These are phyloP conservation scores for Penicillium sp. DNA, from an alignment of 2,329 filamentous ascomycete genomes.

Conservation along the genomic window DNA sequence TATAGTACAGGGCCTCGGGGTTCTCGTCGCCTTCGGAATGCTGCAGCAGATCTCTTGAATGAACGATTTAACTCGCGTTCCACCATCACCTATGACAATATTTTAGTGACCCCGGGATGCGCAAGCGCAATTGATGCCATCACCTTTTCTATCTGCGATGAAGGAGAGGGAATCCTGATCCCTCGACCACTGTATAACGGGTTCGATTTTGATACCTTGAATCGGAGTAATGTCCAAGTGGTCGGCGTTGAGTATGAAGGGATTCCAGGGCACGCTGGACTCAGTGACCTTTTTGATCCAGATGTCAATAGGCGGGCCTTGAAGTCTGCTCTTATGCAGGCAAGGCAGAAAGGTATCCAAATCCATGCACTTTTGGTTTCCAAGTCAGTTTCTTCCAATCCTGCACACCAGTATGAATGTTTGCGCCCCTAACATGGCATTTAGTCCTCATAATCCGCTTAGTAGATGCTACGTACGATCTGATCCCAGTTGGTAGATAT, in stretches of 20 bases:
- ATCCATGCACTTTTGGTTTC: conserved; percentile 1
- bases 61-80: conserved; percentile 19
- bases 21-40: conserved; percentile 28
- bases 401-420: neutral
- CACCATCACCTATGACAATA: conserved; percentile 22
- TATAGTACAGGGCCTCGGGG: conserved; percentile 35
- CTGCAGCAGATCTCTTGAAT: conserved; percentile 29
- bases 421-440: neutral
- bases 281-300: conserved; percentile 4
- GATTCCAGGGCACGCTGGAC: conserved; percentile 1
- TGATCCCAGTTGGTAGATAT: too few relatives aligned
- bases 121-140: conserved; percentile 31
- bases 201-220: conserved; percentile 26
- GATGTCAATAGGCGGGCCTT: conserved; percentile 4
- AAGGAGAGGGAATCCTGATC: conserved; percentile 33
- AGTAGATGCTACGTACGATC: conserved; percentile 36
- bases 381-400: neutral
- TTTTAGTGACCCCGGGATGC: conserved; percentile 31
- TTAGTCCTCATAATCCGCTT: conserved; percentile 40
- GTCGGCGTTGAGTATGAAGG: conserved; percentile 12
- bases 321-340: neutral
- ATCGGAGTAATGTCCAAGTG: conserved; percentile 15
- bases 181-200: conserved; percentile 35
- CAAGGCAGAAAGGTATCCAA: neutral
- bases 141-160: conserved; percentile 32